phyloP scores from a whole-genome alignment of 2,329 filamentous ascomycete species.

The Sporothrix protearum region DNA sequence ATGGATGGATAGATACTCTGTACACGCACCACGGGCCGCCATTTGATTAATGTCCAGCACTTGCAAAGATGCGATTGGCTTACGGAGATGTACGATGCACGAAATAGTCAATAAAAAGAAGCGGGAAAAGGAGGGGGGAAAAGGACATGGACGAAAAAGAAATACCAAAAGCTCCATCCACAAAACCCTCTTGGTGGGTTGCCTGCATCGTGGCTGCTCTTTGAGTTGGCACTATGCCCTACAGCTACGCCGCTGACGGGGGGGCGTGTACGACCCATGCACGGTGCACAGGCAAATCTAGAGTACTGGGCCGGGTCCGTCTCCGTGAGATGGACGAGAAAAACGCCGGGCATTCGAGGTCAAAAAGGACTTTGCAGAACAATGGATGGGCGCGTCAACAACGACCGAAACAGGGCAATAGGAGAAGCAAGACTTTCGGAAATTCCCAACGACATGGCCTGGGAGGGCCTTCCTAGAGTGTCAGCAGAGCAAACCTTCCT shows the following conservation, averaged over 20 bases:
- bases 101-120: no score
- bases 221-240: background rate
- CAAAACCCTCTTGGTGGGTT: background rate
- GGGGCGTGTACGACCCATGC: background rate
- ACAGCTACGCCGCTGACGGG: background rate
- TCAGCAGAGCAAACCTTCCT: background rate
- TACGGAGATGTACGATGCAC: background rate
- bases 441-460: background rate
- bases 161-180: background rate
- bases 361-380: background rate
- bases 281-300: background rate
- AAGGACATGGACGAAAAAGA: no score
- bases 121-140: no score
- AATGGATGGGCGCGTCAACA: background rate
- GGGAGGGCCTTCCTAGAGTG: background rate
- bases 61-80: background rate
- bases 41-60: background rate
- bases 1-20: background rate
- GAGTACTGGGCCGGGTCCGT: background rate
- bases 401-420: background rate
- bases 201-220: background rate
- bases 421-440: background rate
- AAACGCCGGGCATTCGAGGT: background rate
- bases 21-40: background rate
- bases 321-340: background rate